Percentiles rank a stretch among this genome's conserved stretches.
Conservation (phyloP, 768 basidiomycete species). For the Wakefieldia striispora region DNA sequence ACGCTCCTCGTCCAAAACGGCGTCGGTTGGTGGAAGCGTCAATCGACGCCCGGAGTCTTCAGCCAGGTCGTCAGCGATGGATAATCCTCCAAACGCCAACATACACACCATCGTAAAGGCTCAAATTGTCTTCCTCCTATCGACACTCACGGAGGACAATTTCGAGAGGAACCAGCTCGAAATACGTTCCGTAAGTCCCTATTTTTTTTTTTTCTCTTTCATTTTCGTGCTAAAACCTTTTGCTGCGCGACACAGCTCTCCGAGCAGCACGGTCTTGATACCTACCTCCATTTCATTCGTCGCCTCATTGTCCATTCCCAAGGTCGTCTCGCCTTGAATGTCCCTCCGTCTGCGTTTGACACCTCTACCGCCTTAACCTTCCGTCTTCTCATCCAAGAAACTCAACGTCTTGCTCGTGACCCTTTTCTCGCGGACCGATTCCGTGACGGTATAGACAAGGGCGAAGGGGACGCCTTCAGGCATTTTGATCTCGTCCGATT, state of each 20-base stretch:
- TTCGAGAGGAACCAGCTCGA: slow-evolving; percentile 92
- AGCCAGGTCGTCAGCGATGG: slow-evolving; percentile 80
- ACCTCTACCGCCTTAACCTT: slow-evolving; percentile 78
- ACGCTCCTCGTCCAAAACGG: slow-evolving; percentile 49
- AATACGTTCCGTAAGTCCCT: slow-evolving; percentile 81
- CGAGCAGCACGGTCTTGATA: slow-evolving; percentile 95
- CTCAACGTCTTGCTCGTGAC: slow-evolving; percentile 85
- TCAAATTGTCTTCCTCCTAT: slow-evolving; percentile 96
- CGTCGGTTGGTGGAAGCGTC: slow-evolving; percentile 65
- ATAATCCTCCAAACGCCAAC: slow-evolving; percentile 79
- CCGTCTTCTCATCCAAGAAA: slow-evolving; percentile 84
- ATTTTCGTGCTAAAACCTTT: slow-evolving; percentile 4
- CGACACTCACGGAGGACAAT: slow-evolving; percentile 95
- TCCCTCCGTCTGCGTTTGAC: slow-evolving; percentile 65
- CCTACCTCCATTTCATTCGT: slow-evolving; percentile 96
- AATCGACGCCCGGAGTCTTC: slow-evolving; percentile 73
- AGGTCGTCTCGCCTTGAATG: slow-evolving; percentile 58
- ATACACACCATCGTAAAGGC: slow-evolving; percentile 93
- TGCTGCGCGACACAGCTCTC: slow-evolving; percentile 62
- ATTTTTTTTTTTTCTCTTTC: slow-evolving; percentile 16
- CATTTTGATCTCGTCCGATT: slow-evolving; percentile 84
- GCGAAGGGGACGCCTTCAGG: slow-evolving; percentile 79
- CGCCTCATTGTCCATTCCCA: slow-evolving; percentile 90
- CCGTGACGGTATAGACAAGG: slow-evolving; percentile 85
- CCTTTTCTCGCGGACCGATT: slow-evolving; percentile 89